These are phyloP conservation scores for Vaccinium macrocarpon DNA, from an alignment of 148 eudicot genomes.

Conservation along the genomic window DNA sequence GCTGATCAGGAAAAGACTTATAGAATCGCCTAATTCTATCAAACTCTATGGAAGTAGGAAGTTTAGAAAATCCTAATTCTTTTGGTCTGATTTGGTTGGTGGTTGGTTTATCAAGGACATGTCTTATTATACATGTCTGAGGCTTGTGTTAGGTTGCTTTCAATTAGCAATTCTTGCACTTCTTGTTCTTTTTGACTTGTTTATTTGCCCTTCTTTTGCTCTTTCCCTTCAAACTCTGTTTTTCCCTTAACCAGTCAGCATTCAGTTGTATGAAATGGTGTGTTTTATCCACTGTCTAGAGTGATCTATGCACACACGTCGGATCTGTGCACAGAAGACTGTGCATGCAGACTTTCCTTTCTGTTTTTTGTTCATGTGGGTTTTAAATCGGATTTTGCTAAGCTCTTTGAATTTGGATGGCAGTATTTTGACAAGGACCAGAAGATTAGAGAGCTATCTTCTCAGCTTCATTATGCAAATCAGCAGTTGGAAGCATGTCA, in stretches of 20 bases:
- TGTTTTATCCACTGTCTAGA: too few relatives aligned
- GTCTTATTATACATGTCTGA: neutral
- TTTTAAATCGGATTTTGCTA: neutral
- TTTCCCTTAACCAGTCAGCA: too few relatives aligned
- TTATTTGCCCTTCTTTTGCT: too few relatives aligned
- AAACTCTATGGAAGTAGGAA: neutral
- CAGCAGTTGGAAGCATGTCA: neutral
- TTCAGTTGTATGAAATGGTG: too few relatives aligned
- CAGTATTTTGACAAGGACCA: neutral
- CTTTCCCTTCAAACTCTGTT: too few relatives aligned
- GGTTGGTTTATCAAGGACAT: neutral
- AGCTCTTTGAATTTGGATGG: neutral
- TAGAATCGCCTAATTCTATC: neutral
- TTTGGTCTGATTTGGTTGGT: neutral
- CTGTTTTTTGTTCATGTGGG: neutral
- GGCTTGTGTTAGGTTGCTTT: neutral
- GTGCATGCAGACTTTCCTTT: neutral
- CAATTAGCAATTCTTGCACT: too few relatives aligned
- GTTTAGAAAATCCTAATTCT: neutral
- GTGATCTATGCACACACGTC: neutral
- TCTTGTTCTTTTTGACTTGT: too few relatives aligned
- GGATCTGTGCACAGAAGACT: neutral
- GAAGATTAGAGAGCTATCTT: neutral
- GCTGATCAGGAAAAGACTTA: neutral
- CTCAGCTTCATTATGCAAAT: neutral